Percentiles rank a stretch among this genome's conserved stretches.
phyloP scores from a whole-genome alignment of 2,329 filamentous ascomycete species.

The Fusarium sp. region DNA sequence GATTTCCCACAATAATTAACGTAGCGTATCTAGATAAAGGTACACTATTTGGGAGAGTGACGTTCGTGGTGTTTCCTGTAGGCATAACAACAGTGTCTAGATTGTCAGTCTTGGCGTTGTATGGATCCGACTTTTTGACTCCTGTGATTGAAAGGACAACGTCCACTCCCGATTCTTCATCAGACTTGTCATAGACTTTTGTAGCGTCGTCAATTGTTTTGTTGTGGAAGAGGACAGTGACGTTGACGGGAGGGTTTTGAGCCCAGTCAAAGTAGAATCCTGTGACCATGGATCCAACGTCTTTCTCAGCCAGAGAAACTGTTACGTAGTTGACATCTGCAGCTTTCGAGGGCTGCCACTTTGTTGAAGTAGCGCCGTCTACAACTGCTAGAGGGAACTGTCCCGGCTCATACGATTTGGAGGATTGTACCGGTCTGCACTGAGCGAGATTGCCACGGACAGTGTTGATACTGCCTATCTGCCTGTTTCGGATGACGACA shows the following conservation, averaged over 20 bases:
- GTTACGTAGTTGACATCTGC: neutral
- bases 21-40: neutral
- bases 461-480: neutral
- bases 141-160: neutral
- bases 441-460: neutral
- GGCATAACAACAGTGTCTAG: neutral
- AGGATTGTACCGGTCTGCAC: neutral
- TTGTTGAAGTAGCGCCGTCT: neutral
- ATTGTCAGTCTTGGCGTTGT: neutral
- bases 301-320: neutral
- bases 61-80: neutral
- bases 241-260: neutral
- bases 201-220: neutral
- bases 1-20: neutral
- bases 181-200: fast-evolving
- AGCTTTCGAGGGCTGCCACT: slow-evolving; percentile 8
- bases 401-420: neutral
- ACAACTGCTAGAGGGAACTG: slow-evolving; percentile 2
- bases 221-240: slow-evolving; percentile 4
- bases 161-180: fast-evolving
- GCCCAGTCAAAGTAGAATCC: slow-evolving; percentile 10
- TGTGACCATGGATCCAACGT: neutral
- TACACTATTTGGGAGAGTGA: neutral
- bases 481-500: neutral
- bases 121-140: neutral